Conservation (phyloP, 306 rosid species). For the Acacia acuminata region DNA sequence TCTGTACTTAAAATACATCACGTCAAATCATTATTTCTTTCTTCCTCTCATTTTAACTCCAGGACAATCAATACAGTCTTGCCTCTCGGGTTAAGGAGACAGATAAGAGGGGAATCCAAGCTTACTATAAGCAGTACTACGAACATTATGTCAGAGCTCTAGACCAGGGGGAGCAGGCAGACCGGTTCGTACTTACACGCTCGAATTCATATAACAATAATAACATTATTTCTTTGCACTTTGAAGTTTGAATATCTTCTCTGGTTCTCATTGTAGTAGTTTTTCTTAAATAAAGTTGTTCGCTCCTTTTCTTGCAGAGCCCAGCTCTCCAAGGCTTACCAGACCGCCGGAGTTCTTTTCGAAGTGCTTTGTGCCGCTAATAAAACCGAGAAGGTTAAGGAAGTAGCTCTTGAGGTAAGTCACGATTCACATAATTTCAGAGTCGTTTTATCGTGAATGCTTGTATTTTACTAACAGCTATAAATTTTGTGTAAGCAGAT, state of each 20-base stretch:
- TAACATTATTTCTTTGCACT: neutral
- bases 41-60: neutral
- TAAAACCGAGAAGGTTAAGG: constrained; percentile 94
- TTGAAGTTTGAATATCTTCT: neutral
- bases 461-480: neutral
- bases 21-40: neutral
- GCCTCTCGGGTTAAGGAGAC: constrained; percentile 74
- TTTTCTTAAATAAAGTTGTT: neutral
- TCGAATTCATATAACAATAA: constrained; percentile 15
- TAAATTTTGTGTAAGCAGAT: constrained; percentile 55
- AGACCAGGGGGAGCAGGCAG: constrained; percentile 91
- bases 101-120: constrained; percentile 89
- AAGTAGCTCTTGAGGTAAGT: constrained; percentile 97
- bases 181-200: constrained; percentile 49
- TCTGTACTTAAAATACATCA: neutral
- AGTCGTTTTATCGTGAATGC: constrained; percentile 23
- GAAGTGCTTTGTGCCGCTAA: constrained; percentile 98
- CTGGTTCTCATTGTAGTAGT: neutral
- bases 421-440: constrained; percentile 18
- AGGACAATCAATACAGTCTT: constrained; percentile 86
- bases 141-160: constrained; percentile 85
- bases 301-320: constrained; percentile 57
- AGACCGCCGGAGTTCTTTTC: constrained; percentile 89
- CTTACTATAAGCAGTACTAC: constrained; percentile 92
- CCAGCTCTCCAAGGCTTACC: constrained; percentile 91